A percentile compares a stretch with the other conserved stretches of the same genome.
These are phyloP conservation scores for Triglochin maritima DNA, from an alignment of 106 monocot genomes.

Conservation along the genomic window DNA sequence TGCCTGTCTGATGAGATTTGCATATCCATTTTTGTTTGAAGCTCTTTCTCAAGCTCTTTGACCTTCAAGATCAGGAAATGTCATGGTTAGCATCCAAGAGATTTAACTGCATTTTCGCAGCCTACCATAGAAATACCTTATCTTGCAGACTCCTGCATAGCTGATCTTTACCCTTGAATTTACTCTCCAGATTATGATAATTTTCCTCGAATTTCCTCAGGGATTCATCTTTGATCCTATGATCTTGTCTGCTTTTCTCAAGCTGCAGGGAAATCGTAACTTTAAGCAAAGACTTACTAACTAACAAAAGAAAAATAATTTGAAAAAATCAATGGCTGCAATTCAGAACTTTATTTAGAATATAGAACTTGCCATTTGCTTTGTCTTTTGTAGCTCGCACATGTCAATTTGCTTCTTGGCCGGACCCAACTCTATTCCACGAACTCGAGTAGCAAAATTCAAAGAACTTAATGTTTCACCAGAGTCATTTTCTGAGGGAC, in stretches of 20 bases:
- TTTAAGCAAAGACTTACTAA: neutral
- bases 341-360: neutral
- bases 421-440: slow-evolving; percentile 64
- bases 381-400: slow-evolving; percentile 56
- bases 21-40: slow-evolving; percentile 38
- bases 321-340: neutral
- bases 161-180: slow-evolving; percentile 61
- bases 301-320: neutral
- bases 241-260: slow-evolving; percentile 65
- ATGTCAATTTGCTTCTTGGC: slow-evolving; percentile 78
- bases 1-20: slow-evolving; percentile 46
- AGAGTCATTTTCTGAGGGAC: slow-evolving; percentile 67
- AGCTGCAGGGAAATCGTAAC: slow-evolving; percentile 27
- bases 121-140: slow-evolving; percentile 37
- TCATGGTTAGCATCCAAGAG: neutral
- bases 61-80: slow-evolving; percentile 19
- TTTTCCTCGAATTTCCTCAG: slow-evolving; percentile 62
- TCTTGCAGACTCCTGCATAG: slow-evolving; percentile 53
- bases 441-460: slow-evolving; percentile 80
- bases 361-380: slow-evolving; percentile 44
- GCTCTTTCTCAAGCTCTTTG: slow-evolving; percentile 54
- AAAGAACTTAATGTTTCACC: slow-evolving; percentile 79
- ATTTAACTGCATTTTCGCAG: neutral
- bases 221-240: slow-evolving; percentile 58
- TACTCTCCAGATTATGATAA: slow-evolving; percentile 53